phyloP scores from a whole-genome alignment of 2,329 filamentous ascomycete genomes.

The Fusarium citri region DNA sequence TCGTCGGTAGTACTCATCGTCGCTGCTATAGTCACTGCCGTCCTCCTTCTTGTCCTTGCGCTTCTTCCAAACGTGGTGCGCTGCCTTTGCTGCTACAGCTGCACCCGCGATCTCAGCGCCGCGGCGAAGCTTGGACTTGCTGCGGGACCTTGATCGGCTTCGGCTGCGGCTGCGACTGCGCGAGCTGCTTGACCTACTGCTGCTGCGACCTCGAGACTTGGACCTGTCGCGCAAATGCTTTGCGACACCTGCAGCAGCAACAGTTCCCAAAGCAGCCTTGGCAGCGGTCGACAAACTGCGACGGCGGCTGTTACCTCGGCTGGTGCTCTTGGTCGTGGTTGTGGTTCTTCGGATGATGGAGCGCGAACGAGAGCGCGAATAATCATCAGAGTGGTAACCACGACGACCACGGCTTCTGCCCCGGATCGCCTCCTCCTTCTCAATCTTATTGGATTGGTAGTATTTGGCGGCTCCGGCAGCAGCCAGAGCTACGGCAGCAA shows the following conservation, averaged over 20 bases:
- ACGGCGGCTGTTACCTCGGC: constrained; percentile 51
- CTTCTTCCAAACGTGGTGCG: constrained; percentile 70
- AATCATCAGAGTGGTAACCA: constrained; percentile 56
- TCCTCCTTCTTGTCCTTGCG: constrained; percentile 72
- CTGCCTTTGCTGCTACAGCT: constrained; percentile 69
- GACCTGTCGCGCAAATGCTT: constrained; percentile 69
- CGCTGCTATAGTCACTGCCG: constrained; percentile 49
- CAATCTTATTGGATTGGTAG: constrained; percentile 68
- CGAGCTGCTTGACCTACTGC: constrained; percentile 42
- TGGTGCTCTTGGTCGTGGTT: constrained; percentile 53
- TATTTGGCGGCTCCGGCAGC: constrained; percentile 75
- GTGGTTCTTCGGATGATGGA: constrained; percentile 51
- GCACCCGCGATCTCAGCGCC: constrained; percentile 72
- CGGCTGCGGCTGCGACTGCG: constrained; percentile 28
- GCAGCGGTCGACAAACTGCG: constrained; percentile 62
- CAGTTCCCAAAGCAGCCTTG: constrained; percentile 69
- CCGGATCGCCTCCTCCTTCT: constrained; percentile 68
- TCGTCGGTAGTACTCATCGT: constrained; percentile 52
- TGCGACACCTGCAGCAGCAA: constrained; percentile 68
- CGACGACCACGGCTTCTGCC: constrained; percentile 64
- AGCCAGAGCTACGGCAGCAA: constrained; percentile 72
- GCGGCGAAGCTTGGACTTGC: constrained; percentile 61
- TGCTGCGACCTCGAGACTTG: constrained; percentile 48
- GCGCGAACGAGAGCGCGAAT: constrained; percentile 58
- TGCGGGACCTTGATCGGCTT: constrained; percentile 48